These are phyloP conservation scores for Nepenthes mirabilis DNA, from an alignment of 148 eudicot genomes.

Conservation along the genomic window DNA sequence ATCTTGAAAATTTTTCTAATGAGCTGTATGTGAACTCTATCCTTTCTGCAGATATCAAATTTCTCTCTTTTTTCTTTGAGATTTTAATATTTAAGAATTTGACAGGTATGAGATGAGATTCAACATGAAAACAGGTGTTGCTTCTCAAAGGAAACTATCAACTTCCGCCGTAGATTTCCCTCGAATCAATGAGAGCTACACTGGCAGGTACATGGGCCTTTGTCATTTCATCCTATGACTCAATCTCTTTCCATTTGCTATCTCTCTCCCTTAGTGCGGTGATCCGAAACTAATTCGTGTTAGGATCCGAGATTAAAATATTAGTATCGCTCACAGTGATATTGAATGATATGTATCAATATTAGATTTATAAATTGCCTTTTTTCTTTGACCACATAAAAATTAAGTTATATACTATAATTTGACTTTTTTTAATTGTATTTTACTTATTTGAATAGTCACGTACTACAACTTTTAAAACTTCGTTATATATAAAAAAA, in stretches of 20 bases:
- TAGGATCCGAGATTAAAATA: no score
- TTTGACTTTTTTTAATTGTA: conserved; percentile 1
- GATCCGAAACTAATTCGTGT: neutral
- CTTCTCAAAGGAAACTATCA: conserved; percentile 71
- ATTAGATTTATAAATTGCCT: no score
- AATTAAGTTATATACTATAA: no score
- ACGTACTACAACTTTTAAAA: neutral
- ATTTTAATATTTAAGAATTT: neutral
- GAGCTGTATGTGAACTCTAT: conserved; percentile 47
- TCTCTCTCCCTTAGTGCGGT: no score
- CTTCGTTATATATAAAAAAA: neutral
- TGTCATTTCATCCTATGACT: neutral
- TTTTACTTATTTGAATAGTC: neutral
- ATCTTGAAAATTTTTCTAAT: conserved; percentile 50
- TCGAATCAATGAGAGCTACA: conserved; percentile 67
- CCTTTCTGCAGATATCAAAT: neutral
- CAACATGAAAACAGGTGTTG: conserved; percentile 65
- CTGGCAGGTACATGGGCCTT: conserved; percentile 35
- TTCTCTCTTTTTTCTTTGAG: neutral
- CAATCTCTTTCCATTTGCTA: neutral
- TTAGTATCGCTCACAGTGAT: no score
- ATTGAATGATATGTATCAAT: no score
- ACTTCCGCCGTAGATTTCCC: conserved; percentile 79
- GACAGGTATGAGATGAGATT: conserved; percentile 85
- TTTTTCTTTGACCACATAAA: no score